Evolutionary conservation across 768 basidiomycete genomes (phyloP), one percentile per base, ranked within the genome.

Genomic region (Suillus subluteus): DNA sequence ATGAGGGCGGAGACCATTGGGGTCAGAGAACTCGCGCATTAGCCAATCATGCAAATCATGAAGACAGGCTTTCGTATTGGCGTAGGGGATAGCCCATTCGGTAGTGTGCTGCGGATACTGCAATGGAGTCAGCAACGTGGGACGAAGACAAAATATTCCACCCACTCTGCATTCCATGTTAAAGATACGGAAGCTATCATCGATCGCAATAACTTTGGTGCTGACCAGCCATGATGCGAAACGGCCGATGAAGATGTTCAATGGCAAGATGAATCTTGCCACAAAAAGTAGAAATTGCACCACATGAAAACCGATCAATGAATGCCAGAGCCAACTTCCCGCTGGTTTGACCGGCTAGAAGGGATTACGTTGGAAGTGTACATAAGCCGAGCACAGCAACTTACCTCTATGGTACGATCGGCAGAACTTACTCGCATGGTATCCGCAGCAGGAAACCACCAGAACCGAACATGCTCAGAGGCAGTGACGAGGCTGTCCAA

Each of bases 91-190:
- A 6, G 94, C 94, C 90, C 95, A 97, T 79, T 99, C 98, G 13
- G 94, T 95, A 2, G 98, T 98, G 77, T 95, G 91, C 78, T 98
- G 96, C 1, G 88, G 89, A 78, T 91, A 94, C 95, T 96, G 73
- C 59, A 26, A 46, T 18, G 55, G 52, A 23, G 66, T 73, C 65
- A 66, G 61, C 46, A 64, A 66, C 58, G 62, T 65, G 30, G 62
- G 40, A 58, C 48, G 61, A 58, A 52, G 40, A 38, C 50, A 23
- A 62, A 23, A n/a, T 15, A 52, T 11, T n/a, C 44, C 35, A 83
- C 93, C 73, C 76, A 95, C 94, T 79, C 93, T 85, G 79, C 94
- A 96, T 69, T 99, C 96, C 67, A 98, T 83, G 74, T 98, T 99
- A 82, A 98, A 96, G 66, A 99, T 88, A 41, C 86, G 84, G 72